A percentile compares a stretch with the other conserved stretches of the same genome.
Evolutionary conservation across 768 basidiomycete genomes (phyloP).

Genomic region (Clitopilus hobsonii): DNA sequence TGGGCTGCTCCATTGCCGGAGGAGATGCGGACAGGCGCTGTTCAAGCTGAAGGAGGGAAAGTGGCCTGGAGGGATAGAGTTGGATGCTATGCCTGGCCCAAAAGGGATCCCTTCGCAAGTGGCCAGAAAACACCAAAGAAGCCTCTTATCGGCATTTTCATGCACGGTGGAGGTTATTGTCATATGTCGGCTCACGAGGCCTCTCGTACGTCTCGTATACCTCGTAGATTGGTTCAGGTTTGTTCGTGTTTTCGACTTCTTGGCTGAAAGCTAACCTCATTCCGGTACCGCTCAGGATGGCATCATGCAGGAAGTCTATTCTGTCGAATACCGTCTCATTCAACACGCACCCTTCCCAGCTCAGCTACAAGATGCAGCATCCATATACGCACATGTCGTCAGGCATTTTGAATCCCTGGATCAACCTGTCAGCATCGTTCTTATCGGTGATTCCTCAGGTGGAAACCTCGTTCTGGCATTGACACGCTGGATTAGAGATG

Average conservation of each 20-base stretch:
- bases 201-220: constrained; percentile 42
- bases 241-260: not conserved
- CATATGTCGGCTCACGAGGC: constrained; percentile 55
- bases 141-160: constrained; percentile 41
- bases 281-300: constrained; percentile 17
- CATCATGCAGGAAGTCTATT: constrained; percentile 30
- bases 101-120: constrained; percentile 6
- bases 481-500: constrained; percentile 49
- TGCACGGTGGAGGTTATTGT: constrained; percentile 54
- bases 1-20: constrained; percentile 42
- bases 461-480: constrained; percentile 49
- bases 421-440: constrained; percentile 31
- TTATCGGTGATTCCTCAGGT: constrained; percentile 53
- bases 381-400: constrained; percentile 45
- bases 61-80: constrained; percentile 34
- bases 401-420: constrained; percentile 18
- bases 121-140: constrained; percentile 14
- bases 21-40: constrained; percentile 34
- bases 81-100: constrained; percentile 47
- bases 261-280: not conserved
- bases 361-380: constrained; percentile 46
- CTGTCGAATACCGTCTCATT: constrained; percentile 48
- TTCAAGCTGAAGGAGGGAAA: constrained; percentile 21
- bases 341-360: constrained; percentile 53
- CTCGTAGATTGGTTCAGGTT: constrained; percentile 38